Base-by-base conservation (phyloP, 2,329 filamentous ascomycete species). In the Trichophyton mentagrophytes region DNA sequence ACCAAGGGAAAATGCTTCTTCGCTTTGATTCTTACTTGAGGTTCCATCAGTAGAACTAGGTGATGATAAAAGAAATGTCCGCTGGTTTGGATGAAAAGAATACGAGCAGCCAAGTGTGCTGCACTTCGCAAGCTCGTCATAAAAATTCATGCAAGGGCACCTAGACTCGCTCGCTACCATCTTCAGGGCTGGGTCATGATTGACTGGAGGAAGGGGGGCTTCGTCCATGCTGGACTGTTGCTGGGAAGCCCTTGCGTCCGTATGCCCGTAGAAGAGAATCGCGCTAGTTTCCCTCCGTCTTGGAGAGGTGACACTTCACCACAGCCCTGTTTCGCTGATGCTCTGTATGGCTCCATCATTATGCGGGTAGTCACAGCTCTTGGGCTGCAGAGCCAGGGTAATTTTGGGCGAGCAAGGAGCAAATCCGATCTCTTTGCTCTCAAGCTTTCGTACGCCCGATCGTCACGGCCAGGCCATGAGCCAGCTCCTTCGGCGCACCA, bases 181-280 rank as follows among this genome's bases (percentile, higher is more conserved):
- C 9, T 20, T 36, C 22, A 20, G 15, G 27, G n/a, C 49, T 3
- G 33, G 17, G 17, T 49, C 46, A 49, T 49, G 46, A 11, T 20
- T 49, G 46, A 8, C 8, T 17, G 46, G 20, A 13, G 9, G 20
- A 27, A n/a, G n/a, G n/a, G 30, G 17, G 27, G 8, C 51, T 55
- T 27, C 15, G 33, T 36, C 5, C 27, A 33, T 7, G 5, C 51
- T 22, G 27, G 20, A n/a, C 51, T 55, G 11, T 2, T 20, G 15
- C 51, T 55, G 51, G 33, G 51, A 51, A 55, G 51, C 51, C 51
- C 51, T 55, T 55, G 51, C 51, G 51, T n/a, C 51, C 51, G 51
- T 55, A 55, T 7, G 51, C 51, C 3, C 51, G 17, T 15, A 27
- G 30, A 27, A 51, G 46, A 55, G 27, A 36, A n/a, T 15, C 51